Conservation (phyloP, 352 stramenopile genomes). For the Pythium diclinum region DNA sequence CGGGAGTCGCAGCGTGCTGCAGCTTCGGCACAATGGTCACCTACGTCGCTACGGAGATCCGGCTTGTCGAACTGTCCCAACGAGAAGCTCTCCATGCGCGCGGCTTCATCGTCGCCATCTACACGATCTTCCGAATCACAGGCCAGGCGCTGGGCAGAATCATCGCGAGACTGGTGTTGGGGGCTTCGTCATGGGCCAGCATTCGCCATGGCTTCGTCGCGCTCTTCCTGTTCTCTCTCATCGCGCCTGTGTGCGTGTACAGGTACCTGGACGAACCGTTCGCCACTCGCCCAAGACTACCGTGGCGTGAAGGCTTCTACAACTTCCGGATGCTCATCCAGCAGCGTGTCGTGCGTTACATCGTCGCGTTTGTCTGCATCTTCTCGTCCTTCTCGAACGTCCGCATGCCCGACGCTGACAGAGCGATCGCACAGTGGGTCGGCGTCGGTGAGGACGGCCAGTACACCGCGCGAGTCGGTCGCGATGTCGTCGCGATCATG, state of each 20-base stretch:
- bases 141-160: slow-evolving; percentile 2
- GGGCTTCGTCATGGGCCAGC: not conserved
- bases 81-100: not conserved
- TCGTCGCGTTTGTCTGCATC: slow-evolving; percentile 10
- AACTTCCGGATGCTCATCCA: slow-evolving; percentile 10
- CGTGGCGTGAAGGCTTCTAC: not conserved
- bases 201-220: slow-evolving; percentile 8
- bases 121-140: slow-evolving; percentile 6
- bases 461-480: not conserved
- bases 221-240: slow-evolving; percentile 3
- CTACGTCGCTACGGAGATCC: not conserved
- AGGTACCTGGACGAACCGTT: slow-evolving; percentile 3
- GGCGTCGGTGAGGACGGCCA: not conserved
- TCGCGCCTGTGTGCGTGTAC: slow-evolving; percentile 11
- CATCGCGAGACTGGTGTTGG: not conserved
- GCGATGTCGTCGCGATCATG: slow-evolving; percentile 7
- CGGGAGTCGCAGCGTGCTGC: not conserved
- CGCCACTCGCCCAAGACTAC: not conserved
- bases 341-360: slow-evolving; percentile 10
- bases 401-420: slow-evolving; percentile 1
- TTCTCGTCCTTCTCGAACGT: slow-evolving; percentile 10
- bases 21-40: not conserved
- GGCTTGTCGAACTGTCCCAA: not conserved
- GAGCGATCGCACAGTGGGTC: not conserved
- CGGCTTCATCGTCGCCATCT: not conserved